Conservation (phyloP, 2,329 filamentous ascomycete genomes). For the Coniochaeta sp. region DNA sequence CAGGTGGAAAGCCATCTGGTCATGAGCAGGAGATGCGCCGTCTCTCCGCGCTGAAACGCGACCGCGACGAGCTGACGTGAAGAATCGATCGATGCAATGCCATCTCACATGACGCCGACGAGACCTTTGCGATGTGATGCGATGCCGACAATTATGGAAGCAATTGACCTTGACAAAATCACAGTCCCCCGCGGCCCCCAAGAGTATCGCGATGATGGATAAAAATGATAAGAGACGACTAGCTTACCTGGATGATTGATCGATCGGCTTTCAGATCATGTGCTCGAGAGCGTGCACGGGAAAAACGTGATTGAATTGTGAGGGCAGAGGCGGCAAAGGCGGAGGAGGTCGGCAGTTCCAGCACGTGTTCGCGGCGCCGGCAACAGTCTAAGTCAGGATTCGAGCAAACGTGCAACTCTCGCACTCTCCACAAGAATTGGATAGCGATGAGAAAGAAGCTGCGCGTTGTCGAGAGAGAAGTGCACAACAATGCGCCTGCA, state of each 20-base stretch:
- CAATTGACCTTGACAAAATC: background rate
- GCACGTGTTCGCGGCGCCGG: slow-evolving; percentile 3
- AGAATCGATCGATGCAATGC: background rate
- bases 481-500: background rate
- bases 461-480: background rate
- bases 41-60: background rate
- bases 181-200: background rate
- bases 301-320: slow-evolving; percentile 5
- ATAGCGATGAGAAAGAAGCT: background rate
- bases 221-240: background rate
- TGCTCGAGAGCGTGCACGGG: slow-evolving; percentile 3
- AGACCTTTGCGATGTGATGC: background rate
- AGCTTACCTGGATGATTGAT: background rate
- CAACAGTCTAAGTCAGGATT: background rate
- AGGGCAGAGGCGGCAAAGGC: background rate
- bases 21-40: background rate
- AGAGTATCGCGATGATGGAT: background rate
- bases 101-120: too few species aligned
- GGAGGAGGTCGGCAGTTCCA: background rate
- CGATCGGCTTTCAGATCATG: slow-evolving; percentile 4
- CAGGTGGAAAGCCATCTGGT: background rate
- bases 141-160: background rate
- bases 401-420: background rate
- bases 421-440: background rate
- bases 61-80: background rate